Percentiles rank a stretch among this genome's conserved stretches.
phyloP scores from a whole-genome alignment of 208 protist genomes.

The Acanthamoeba culbertsoni region DNA sequence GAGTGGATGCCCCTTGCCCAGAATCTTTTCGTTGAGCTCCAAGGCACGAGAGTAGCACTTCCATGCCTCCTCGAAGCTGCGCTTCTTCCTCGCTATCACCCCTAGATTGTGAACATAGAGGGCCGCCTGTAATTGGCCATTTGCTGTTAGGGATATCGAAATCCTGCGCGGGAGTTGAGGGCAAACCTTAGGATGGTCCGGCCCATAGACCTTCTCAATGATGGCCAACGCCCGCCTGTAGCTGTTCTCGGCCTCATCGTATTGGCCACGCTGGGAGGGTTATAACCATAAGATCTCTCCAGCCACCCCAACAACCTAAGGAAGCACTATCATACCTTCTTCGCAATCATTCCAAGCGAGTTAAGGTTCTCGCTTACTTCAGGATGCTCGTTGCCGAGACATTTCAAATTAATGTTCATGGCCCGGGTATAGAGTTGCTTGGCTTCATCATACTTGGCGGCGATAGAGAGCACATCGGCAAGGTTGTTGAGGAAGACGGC shows the following conservation, averaged over 20 bases:
- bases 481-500: constrained; percentile 46
- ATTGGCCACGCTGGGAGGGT: neutral
- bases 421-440: neutral
- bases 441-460: constrained; percentile 40
- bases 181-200: constrained; percentile 19
- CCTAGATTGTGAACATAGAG: constrained; percentile 59
- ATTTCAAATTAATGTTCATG: constrained; percentile 13
- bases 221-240: constrained; percentile 23
- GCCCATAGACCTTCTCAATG: constrained; percentile 53
- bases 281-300: neutral
- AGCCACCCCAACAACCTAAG: neutral
- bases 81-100: constrained; percentile 21
- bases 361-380: constrained; percentile 58
- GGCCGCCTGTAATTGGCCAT: neutral
- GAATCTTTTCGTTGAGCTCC: neutral
- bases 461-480: constrained; percentile 27
- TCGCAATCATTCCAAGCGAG: constrained; percentile 39
- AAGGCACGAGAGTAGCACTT: neutral
- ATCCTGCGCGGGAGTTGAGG: neutral
- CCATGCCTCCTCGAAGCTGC: neutral
- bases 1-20: neutral
- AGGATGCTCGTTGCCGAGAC: neutral
- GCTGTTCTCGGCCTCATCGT: neutral
- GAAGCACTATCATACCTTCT: neutral
- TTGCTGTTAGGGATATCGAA: too few relatives aligned